phyloP scores from a whole-genome alignment of 805 yeast genomes.

The Naumovozyma dairenensis region DNA sequence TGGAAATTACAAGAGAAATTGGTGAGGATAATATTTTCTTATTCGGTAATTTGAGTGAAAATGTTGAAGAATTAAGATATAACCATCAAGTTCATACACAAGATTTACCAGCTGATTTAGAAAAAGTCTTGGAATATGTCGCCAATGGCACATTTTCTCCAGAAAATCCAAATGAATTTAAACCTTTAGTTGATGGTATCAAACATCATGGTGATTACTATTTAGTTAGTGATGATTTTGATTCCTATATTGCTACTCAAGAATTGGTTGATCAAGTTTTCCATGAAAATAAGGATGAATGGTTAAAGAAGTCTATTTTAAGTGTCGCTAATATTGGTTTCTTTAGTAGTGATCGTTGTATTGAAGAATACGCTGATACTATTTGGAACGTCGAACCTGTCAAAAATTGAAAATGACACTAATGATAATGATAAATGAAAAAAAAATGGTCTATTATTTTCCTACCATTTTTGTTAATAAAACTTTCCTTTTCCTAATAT shows the following conservation, averaged over 20 bases:
- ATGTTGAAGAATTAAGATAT: constrained; percentile 77
- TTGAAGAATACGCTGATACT: constrained; percentile 82
- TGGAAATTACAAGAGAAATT: constrained; percentile 86
- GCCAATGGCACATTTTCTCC: constrained; percentile 67
- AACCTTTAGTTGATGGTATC: constrained; percentile 58
- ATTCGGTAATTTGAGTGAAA: constrained; percentile 84
- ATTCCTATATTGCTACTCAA: constrained; percentile 77
- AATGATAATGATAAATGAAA: not conserved
- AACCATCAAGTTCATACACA: constrained; percentile 52
- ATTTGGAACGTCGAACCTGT: constrained; percentile 88
- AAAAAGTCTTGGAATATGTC: constrained; percentile 54
- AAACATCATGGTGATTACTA: constrained; percentile 74
- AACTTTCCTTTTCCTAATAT: too few species aligned
- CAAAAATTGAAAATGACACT: too few species aligned
- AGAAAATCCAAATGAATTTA: constrained; percentile 46
- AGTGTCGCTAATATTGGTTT: constrained; percentile 91
- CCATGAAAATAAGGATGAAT: constrained; percentile 48
- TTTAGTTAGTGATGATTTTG: constrained; percentile 82
- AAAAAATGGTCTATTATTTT: too few species aligned
- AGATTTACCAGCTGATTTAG: constrained; percentile 48
- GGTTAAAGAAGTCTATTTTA: constrained; percentile 68
- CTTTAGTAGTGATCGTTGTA: constrained; percentile 83
- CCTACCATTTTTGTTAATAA: too few species aligned
- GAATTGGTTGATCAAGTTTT: constrained; percentile 62
- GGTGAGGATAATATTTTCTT: constrained; percentile 89